phyloP scores from a whole-genome alignment of 192 early-diverging fungal genomes.

The Piromyces finnis region DNA sequence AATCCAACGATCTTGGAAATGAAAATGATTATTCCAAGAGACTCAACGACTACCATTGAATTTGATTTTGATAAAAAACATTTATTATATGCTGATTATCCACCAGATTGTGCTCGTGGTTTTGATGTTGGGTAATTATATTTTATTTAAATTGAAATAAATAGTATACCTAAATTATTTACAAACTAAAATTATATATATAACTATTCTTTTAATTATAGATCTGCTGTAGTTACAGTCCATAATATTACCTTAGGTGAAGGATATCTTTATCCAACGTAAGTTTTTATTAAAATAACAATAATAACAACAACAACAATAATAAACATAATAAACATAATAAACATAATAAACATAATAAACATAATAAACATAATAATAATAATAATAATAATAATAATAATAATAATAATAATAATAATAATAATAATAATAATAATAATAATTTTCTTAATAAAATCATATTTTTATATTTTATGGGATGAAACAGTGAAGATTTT shows the following conservation, averaged over 20 bases:
- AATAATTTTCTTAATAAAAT: no score
- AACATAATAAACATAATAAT: no score
- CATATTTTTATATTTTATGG: no score
- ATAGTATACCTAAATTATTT: no score
- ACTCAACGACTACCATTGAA: slow-evolving; percentile 43
- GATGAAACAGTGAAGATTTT: background rate
- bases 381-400: no score
- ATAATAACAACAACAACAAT: no score
- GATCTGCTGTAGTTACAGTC: background rate
- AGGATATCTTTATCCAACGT: background rate
- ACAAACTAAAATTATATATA: no score
- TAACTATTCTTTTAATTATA: background rate
- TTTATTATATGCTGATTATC: slow-evolving; percentile 88
- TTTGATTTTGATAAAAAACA: slow-evolving; percentile 83
- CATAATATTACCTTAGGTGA: background rate
- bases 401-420: no score
- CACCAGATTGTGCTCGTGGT: slow-evolving; percentile 88
- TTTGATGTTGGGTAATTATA: slow-evolving; percentile 62
- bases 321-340: no score
- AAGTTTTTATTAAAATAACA: background rate
- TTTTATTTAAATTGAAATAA: background rate
- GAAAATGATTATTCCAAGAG: slow-evolving; percentile 40
- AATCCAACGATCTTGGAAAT: slow-evolving; percentile 70
- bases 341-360: no score
- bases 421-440: no score